Percentiles rank a stretch among this genome's conserved stretches.
Conservation (phyloP, 768 basidiomycete species). For the Paxillus ammoniavirescens region DNA sequence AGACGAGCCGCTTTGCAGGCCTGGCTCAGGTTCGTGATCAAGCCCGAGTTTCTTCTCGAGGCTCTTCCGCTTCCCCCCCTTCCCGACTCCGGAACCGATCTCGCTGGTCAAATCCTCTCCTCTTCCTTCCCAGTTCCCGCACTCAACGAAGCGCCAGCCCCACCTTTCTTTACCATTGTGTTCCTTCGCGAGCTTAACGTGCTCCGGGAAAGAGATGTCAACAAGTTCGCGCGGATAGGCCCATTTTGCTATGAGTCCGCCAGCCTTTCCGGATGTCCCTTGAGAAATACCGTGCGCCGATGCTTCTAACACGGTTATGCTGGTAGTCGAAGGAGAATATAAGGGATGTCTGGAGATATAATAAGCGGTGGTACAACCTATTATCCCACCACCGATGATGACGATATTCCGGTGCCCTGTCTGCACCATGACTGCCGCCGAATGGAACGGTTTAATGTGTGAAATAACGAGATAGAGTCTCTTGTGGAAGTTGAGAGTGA, state of each 20-base stretch:
- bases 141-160: constrained; percentile 80
- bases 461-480: background rate
- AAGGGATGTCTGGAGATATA: constrained; percentile 63
- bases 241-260: constrained; percentile 84
- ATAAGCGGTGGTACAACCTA: constrained; percentile 82
- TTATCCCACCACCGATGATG: constrained; percentile 84
- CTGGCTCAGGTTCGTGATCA: constrained; percentile 17
- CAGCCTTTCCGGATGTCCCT: constrained; percentile 83
- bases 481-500: too few relatives aligned
- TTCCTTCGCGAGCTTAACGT: constrained; percentile 66
- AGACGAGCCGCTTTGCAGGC: constrained; percentile 11
- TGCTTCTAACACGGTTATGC: constrained; percentile 69
- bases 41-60: constrained; percentile 57
- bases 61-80: constrained; percentile 40
- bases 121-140: constrained; percentile 70
- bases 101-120: constrained; percentile 36
- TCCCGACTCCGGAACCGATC: constrained; percentile 25
- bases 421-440: constrained; percentile 14
- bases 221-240: constrained; percentile 74
- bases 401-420: constrained; percentile 45
- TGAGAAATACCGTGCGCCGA: constrained; percentile 66
- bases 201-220: constrained; percentile 63
- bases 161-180: constrained; percentile 70
- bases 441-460: background rate
- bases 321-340: constrained; percentile 38